phyloP scores from a whole-genome alignment of 2,329 filamentous ascomycete species.

The Zymoseptoria passerinii region DNA sequence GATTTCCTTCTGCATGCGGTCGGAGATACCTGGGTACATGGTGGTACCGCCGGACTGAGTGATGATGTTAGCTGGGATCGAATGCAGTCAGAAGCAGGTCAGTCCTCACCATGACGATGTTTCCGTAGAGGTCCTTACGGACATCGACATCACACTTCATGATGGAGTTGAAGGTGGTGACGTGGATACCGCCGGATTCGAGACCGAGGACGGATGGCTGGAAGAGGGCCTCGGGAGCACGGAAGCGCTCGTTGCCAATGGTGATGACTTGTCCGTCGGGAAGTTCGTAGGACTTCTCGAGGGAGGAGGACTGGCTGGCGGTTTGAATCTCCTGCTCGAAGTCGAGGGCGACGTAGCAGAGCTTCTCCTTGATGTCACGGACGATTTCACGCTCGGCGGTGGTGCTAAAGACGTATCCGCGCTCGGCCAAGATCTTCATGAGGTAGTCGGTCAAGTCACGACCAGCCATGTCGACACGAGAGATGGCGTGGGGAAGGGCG shows the following conservation, averaged over 20 bases:
- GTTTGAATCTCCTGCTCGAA: slow-evolving; percentile 99
- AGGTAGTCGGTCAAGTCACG: slow-evolving; percentile 99
- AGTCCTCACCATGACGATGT: slow-evolving; percentile 96
- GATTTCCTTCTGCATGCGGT: slow-evolving; percentile 99
- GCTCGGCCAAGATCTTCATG: slow-evolving; percentile 99
- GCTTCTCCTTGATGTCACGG: slow-evolving; percentile 99
- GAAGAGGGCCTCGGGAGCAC: slow-evolving; percentile 98
- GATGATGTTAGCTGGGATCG: slow-evolving; percentile 29
- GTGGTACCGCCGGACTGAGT: slow-evolving; percentile 96
- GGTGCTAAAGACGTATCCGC: slow-evolving; percentile 99
- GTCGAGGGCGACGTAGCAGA: slow-evolving; percentile 99
- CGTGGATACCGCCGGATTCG: slow-evolving; percentile 97
- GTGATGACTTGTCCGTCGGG: slow-evolving; percentile 99
- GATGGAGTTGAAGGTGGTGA: slow-evolving; percentile 99
- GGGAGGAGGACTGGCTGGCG: slow-evolving; percentile 92
- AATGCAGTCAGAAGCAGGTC: neutral
- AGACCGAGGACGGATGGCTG: slow-evolving; percentile 97
- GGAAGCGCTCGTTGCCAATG: slow-evolving; percentile 99
- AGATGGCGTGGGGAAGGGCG: slow-evolving; percentile 98
- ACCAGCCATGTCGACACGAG: slow-evolving; percentile 99
- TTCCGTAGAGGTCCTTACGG: slow-evolving; percentile 99
- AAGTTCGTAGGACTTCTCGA: slow-evolving; percentile 99
- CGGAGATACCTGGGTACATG: slow-evolving; percentile 99
- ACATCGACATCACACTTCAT: slow-evolving; percentile 99
- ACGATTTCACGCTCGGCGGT: slow-evolving; percentile 99